Base-by-base conservation (phyloP, 2,329 filamentous ascomycete genomes). In the Xylariaceae sp. region DNA sequence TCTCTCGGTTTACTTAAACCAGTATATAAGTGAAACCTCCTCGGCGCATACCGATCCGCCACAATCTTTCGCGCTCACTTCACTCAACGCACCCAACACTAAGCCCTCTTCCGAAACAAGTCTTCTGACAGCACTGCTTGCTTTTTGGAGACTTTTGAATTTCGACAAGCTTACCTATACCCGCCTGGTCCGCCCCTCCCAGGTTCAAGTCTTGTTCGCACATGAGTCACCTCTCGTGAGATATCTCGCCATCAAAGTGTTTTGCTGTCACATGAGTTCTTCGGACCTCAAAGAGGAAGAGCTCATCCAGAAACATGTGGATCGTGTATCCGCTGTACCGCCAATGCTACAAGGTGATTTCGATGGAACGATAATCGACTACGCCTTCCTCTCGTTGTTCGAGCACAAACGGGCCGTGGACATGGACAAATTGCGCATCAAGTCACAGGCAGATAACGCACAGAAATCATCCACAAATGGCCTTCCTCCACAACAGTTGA, bases 201-300 rank as follows among this genome's bases (percentile, higher is more conserved):
- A 81, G 55, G 75, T 96, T 39, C 84, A 90, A 68, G 69, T 70
- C 30, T 73, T 95, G 11, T 86, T 96, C 58, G 72, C 75, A 45
- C 80, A 86, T 64, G 62, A 69, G 42, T 75, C 78, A 57, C 72
- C 70, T 51, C 71, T 80, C 14, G 80, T 95, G 44, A 82, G 87
- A 68, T 96, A 91, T 68, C 75, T 97, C 53, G 86, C 90, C 12
- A 79, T 95, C 48, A 82, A 90, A 55, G 82, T 91, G 51, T 87
- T 96, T 57, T 90, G 86, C 62, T 76, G 89, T 55, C 82, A 90
- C 49, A 81, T 95, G 59, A 83, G 83, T 61, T 87, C 87, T 30
- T 86, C 94, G 4, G 94, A 99, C 67, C 75, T 78, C 56, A 89
- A 89, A 54, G 77, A 87, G 42, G 86, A 95, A 62, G 74, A 80